These are phyloP conservation scores for Sphagnum tenellum DNA, from an alignment of 225 moss, liverwort and hornwort species.

Conservation along the genomic window DNA sequence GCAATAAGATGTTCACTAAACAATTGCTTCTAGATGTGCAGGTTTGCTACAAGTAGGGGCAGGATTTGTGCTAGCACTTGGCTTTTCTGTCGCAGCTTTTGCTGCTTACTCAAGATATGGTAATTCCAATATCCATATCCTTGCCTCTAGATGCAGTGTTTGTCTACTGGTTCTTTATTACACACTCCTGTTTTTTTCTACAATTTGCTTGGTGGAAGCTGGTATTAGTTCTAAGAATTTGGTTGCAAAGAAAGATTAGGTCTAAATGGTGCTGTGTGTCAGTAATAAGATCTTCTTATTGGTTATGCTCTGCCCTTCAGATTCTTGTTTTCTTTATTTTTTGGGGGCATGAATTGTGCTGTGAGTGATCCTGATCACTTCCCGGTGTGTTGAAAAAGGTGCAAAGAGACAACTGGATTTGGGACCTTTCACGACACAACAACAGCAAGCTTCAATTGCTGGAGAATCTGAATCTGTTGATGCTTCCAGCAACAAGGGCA, in stretches of 20 bases:
- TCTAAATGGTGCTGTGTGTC: background rate
- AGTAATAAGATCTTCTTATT: background rate
- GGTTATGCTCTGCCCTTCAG: background rate
- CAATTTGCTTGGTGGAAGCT: background rate
- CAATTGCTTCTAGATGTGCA: conserved; percentile 8
- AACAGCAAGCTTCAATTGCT: conserved; percentile 1
- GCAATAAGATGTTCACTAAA: too few relatives aligned
- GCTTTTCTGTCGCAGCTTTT: conserved; percentile 34
- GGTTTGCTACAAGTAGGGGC: conserved; percentile 38
- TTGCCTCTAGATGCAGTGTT: background rate
- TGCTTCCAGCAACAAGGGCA: conserved; percentile 13
- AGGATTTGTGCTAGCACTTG: conserved; percentile 28
- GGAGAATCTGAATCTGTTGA: background rate
- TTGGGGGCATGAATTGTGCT: background rate
- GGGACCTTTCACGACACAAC: conserved; percentile 3
- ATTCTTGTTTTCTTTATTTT: background rate
- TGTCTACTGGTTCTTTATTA: background rate
- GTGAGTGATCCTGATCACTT: background rate
- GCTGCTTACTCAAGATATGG: conserved; percentile 37
- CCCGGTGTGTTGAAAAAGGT: background rate
- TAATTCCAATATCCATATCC: conserved; percentile 1
- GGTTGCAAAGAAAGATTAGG: background rate
- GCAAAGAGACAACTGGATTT: conserved; percentile 2
- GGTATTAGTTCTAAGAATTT: too few relatives aligned
- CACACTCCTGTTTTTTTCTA: background rate